Evolutionary conservation across 1,139 yeast genomes (phyloP).

Genomic region (Pichia sp.): DNA sequence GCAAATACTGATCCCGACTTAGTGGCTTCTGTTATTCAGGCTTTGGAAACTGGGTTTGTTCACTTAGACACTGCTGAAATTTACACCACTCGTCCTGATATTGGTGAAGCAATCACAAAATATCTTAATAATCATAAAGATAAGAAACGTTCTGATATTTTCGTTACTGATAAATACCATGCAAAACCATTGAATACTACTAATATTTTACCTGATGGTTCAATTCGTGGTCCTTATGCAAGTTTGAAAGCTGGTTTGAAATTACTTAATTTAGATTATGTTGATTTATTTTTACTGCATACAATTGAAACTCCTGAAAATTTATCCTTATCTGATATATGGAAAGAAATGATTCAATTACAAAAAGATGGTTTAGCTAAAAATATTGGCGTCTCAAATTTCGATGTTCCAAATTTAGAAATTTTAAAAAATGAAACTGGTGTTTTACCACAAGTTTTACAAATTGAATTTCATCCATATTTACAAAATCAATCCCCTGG

Average conservation of each 20-base stretch:
- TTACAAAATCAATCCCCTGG: slow-evolving; percentile 66
- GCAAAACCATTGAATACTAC: slow-evolving; percentile 14
- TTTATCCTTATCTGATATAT: slow-evolving; percentile 43
- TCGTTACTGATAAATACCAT: slow-evolving; percentile 50
- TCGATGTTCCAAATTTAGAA: slow-evolving; percentile 45
- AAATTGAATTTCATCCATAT: slow-evolving; percentile 65
- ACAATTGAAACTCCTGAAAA: slow-evolving; percentile 40
- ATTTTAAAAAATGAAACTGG: slow-evolving; percentile 38
- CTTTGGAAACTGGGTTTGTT: slow-evolving; percentile 41
- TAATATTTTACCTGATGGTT: slow-evolving; percentile 21
- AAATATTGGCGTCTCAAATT: slow-evolving; percentile 63
- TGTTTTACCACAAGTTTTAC: slow-evolving; percentile 57
- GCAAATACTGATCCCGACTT: slow-evolving; percentile 30
- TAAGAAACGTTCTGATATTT: slow-evolving; percentile 44
- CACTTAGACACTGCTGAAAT: slow-evolving; percentile 57
- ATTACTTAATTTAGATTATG: slow-evolving; percentile 47
- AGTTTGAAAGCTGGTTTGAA: slow-evolving; percentile 45
- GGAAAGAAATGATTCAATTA: slow-evolving; percentile 46
- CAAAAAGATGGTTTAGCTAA: slow-evolving; percentile 44
- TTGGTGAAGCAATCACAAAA: slow-evolving; percentile 40
- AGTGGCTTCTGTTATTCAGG: slow-evolving; percentile 38
- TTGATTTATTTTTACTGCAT: slow-evolving; percentile 68
- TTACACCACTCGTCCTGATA: slow-evolving; percentile 52
- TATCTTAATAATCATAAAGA: slow-evolving; percentile 26
- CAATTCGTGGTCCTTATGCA: slow-evolving; percentile 39